Percentiles rank a stretch among this genome's conserved stretches.
These are phyloP conservation scores for Syzygium grande DNA, from an alignment of 345 rosid genomes.

Conservation along the genomic window DNA sequence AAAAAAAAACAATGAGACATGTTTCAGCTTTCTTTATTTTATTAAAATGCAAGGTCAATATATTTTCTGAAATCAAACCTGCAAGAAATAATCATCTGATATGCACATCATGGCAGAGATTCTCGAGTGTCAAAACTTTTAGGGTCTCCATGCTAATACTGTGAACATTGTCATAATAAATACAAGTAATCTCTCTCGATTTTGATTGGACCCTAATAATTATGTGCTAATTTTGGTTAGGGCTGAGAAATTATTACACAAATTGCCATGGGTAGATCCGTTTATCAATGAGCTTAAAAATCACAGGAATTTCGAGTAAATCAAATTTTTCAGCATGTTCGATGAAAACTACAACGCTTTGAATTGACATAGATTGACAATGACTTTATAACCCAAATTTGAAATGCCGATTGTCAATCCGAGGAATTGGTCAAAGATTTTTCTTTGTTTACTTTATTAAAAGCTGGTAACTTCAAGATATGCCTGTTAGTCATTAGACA, in stretches of 20 bases:
- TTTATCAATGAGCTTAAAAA: neutral
- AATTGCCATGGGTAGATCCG: neutral
- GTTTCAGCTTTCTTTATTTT: neutral
- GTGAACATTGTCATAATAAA: neutral
- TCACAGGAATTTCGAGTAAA: neutral
- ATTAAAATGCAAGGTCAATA: neutral
- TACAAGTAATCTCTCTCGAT: neutral
- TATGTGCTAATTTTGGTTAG: neutral
- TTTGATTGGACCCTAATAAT: too few relatives aligned
- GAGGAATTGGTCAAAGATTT: too few relatives aligned
- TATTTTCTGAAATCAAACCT: neutral
- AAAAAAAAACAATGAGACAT: neutral
- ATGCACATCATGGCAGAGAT: neutral
- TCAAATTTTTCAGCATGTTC: neutral
- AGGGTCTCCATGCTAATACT: neutral
- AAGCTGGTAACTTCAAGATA: too few relatives aligned
- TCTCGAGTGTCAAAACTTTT: neutral
- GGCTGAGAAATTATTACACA: neutral
- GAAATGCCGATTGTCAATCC: too few relatives aligned
- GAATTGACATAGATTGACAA: too few relatives aligned
- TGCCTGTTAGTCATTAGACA: too few relatives aligned
- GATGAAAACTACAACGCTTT: neutral
- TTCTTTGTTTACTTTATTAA: too few relatives aligned
- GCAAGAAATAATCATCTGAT: neutral
- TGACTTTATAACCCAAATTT: too few relatives aligned